Conservation (phyloP, 208 protist genomes). For the Crithidia mellificae region DNA sequence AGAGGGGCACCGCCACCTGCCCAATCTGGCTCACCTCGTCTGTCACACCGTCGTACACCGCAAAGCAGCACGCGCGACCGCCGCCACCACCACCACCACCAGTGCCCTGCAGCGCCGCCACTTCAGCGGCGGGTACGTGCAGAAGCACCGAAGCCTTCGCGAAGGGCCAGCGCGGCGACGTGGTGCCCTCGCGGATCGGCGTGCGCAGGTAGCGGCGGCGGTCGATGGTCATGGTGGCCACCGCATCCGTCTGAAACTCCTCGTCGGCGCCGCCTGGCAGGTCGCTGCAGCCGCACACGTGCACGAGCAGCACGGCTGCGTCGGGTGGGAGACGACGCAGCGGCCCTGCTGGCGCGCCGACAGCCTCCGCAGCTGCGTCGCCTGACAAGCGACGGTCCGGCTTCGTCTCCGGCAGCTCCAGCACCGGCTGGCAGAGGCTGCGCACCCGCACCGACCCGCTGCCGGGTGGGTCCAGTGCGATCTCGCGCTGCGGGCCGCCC, state of each 20-base stretch:
- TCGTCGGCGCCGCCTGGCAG: slow-evolving; percentile 52
- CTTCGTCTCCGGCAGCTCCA: slow-evolving; percentile 29
- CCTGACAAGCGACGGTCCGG: too few relatives aligned
- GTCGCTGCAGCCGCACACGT: slow-evolving; percentile 53
- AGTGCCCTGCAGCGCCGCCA: neutral
- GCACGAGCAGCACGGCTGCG: slow-evolving; percentile 43
- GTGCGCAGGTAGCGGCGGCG: slow-evolving; percentile 50
- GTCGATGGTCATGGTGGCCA: slow-evolving; percentile 50
- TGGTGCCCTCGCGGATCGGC: slow-evolving; percentile 44
- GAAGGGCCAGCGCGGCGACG: slow-evolving; percentile 47
- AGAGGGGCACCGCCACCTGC: slow-evolving; percentile 56
- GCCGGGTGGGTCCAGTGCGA: slow-evolving; percentile 42
- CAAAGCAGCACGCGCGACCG: slow-evolving; percentile 36
- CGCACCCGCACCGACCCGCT: slow-evolving; percentile 41
- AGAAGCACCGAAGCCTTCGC: slow-evolving; percentile 43
- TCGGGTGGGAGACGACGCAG: neutral
- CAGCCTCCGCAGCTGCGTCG: neutral
- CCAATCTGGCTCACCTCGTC: slow-evolving; percentile 77
- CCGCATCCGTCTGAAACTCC: slow-evolving; percentile 58
- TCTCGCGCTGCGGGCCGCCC: slow-evolving; percentile 43
- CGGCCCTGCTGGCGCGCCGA: neutral
- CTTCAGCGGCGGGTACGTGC: slow-evolving; percentile 39
- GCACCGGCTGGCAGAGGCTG: slow-evolving; percentile 26
- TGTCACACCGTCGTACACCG: slow-evolving; percentile 77
- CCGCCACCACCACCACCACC: neutral